A percentile compares a stretch with the other conserved stretches of the same genome.
These are phyloP conservation scores for Trichosporon ovoides DNA, from an alignment of 1,284 basidiomycete species.

Conservation along the genomic window DNA sequence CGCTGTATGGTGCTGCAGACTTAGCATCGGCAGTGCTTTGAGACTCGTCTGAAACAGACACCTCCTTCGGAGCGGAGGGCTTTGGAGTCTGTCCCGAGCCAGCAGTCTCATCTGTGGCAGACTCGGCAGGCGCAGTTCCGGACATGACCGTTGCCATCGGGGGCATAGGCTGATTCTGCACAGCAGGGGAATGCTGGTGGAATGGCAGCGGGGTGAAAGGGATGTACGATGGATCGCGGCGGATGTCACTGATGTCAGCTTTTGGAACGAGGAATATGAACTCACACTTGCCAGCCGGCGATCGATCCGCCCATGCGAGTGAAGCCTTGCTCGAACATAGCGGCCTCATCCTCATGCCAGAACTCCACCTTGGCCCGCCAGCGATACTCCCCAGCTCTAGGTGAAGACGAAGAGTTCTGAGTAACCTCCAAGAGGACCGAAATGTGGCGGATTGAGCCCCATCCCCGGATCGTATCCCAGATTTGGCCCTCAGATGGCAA, in stretches of 20 bases:
- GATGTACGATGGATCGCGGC: conserved; percentile 14
- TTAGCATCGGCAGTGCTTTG: neutral
- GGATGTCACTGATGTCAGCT: conserved; percentile 12
- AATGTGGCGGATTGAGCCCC: conserved; percentile 38
- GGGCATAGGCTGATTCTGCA: neutral
- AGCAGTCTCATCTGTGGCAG: neutral
- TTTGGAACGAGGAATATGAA: neutral
- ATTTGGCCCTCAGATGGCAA: conserved; percentile 61
- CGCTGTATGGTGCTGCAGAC: neutral
- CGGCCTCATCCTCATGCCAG: conserved; percentile 81
- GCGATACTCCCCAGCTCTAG: conserved; percentile 55
- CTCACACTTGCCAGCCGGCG: conserved; percentile 41
- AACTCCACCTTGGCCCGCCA: conserved; percentile 74
- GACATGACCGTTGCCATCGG: neutral
- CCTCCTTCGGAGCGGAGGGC: no score
- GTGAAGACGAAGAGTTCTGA: conserved; percentile 62
- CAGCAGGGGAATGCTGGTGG: conserved; percentile 11
- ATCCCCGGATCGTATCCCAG: conserved; percentile 64
- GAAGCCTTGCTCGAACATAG: conserved; percentile 60
- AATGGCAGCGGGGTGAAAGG: conserved; percentile 9
- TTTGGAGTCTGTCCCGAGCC: neutral
- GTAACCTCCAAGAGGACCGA: conserved; percentile 48
- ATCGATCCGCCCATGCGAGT: conserved; percentile 19
- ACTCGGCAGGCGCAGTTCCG: neutral
- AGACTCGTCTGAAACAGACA: neutral